phyloP scores from a whole-genome alignment of 1,139 yeast species.

The Hansenula lynferdii region DNA sequence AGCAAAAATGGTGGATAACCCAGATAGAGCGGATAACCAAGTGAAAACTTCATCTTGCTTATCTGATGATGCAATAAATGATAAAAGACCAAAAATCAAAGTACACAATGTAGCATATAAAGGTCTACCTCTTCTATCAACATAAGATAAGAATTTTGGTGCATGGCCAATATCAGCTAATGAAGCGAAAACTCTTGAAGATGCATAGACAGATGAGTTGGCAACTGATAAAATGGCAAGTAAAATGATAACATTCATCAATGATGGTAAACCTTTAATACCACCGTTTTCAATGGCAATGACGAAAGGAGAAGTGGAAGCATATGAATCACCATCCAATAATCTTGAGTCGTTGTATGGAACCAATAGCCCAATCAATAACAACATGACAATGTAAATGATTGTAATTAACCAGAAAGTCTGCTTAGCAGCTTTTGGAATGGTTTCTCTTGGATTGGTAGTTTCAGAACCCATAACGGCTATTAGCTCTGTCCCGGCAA shows the following conservation, averaged over 20 bases:
- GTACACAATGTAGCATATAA: slow-evolving; percentile 49
- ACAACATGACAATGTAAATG: slow-evolving; percentile 58
- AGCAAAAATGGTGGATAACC: slow-evolving; percentile 60
- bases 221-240: slow-evolving; percentile 69
- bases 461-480: slow-evolving; percentile 93
- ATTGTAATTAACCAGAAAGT: slow-evolving; percentile 73
- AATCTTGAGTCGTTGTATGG: slow-evolving; percentile 55
- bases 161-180: slow-evolving; percentile 63
- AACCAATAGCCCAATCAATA: slow-evolving; percentile 63
- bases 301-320: slow-evolving; percentile 50
- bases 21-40: slow-evolving; percentile 66
- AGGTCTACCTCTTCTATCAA: slow-evolving; percentile 66
- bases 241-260: slow-evolving; percentile 46
- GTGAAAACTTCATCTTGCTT: slow-evolving; percentile 53
- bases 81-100: slow-evolving; percentile 48
- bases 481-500: slow-evolving; percentile 65
- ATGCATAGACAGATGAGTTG: slow-evolving; percentile 58
- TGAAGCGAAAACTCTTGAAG: slow-evolving; percentile 63
- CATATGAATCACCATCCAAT: slow-evolving; percentile 41
- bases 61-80: slow-evolving; percentile 58
- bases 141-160: slow-evolving; percentile 51
- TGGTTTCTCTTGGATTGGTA: slow-evolving; percentile 62
- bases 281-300: slow-evolving; percentile 47
- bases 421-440: slow-evolving; percentile 72
- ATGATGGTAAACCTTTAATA: slow-evolving; percentile 41